These are phyloP conservation scores for Trichocomaceae sp. DNA, from an alignment of 2,329 filamentous ascomycete genomes.

Conservation along the genomic window DNA sequence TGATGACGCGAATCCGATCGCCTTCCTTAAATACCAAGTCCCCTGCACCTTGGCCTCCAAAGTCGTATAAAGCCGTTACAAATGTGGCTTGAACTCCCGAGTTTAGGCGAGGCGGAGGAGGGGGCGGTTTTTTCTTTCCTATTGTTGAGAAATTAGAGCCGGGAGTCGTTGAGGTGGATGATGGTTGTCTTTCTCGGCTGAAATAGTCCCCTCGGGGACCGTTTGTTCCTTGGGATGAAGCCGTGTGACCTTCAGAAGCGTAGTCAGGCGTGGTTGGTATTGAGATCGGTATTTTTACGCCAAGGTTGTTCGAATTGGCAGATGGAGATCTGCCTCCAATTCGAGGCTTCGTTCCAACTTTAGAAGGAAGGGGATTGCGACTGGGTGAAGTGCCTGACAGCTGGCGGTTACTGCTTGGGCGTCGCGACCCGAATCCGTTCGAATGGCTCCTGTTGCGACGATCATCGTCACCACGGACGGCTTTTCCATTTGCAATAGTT, in stretches of 20 bases:
- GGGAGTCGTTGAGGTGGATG: slow-evolving; percentile 23
- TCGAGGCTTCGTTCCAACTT: slow-evolving; percentile 23
- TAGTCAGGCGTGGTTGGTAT: slow-evolving; percentile 19
- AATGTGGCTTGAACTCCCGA: slow-evolving; percentile 50
- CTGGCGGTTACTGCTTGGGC: slow-evolving; percentile 29
- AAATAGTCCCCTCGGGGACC: slow-evolving; percentile 43
- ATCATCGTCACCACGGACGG: slow-evolving; percentile 52
- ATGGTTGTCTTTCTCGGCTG: slow-evolving; percentile 35
- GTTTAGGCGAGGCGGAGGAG: slow-evolving; percentile 61
- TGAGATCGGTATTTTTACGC: slow-evolving; percentile 19
- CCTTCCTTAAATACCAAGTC: slow-evolving; percentile 72
- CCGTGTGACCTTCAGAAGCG: slow-evolving; percentile 12
- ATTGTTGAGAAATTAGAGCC: slow-evolving; percentile 27
- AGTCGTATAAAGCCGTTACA: slow-evolving; percentile 69
- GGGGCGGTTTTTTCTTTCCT: slow-evolving; percentile 67
- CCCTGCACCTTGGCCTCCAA: slow-evolving; percentile 60
- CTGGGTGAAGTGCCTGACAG: slow-evolving; percentile 24
- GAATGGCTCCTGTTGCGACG: slow-evolving; percentile 39
- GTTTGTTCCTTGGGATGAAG: slow-evolving; percentile 29
- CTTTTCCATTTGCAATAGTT: slow-evolving; percentile 61
- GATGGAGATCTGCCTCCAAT: slow-evolving; percentile 21
- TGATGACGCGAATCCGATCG: slow-evolving; percentile 68
- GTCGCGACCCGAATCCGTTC: slow-evolving; percentile 28
- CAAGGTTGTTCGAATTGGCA: slow-evolving; percentile 21
- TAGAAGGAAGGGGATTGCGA: slow-evolving; percentile 22